phyloP scores from a whole-genome alignment of 805 yeast species.

The Metschnikowia orientalis region DNA sequence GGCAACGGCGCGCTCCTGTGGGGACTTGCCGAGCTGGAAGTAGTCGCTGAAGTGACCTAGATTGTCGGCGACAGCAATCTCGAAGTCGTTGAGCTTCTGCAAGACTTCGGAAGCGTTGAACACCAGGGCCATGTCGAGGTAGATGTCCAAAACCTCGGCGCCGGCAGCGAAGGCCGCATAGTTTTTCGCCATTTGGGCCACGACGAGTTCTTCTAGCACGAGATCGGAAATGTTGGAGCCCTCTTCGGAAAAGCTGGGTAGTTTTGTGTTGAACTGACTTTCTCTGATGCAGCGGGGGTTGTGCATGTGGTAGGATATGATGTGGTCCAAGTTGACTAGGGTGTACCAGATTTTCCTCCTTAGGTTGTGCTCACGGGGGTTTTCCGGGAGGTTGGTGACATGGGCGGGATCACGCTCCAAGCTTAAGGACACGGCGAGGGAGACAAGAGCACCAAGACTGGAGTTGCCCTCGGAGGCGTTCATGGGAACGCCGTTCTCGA shows the following conservation, averaged over 20 bases:
- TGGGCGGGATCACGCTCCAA: constrained; percentile 17
- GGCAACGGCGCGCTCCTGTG: constrained; percentile 2
- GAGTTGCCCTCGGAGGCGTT: constrained; percentile 8
- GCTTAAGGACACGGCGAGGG: constrained; percentile 12
- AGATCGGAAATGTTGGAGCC: constrained; percentile 11
- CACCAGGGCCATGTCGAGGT: constrained; percentile 6
- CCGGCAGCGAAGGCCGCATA: constrained; percentile 7
- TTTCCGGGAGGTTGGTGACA: constrained; percentile 7
- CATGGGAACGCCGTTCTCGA: constrained; percentile 16
- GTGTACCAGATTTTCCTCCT: constrained; percentile 17
- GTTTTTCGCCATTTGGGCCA: constrained; percentile 5
- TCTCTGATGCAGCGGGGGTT: constrained; percentile 10
- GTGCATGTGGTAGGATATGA: constrained; percentile 10
- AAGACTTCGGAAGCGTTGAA: constrained; percentile 8
- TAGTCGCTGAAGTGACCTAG: constrained; percentile 13
- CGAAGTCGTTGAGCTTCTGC: constrained; percentile 11
- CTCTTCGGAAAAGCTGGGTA: constrained; percentile 9
- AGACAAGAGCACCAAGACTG: constrained; percentile 9
- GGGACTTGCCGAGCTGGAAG: constrained; percentile 2
- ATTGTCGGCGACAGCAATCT: constrained; percentile 4
- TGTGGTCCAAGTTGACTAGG: constrained; percentile 13
- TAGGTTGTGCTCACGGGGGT: constrained; percentile 11
- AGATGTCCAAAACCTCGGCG: constrained; percentile 10
- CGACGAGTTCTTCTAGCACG: constrained; percentile 8
- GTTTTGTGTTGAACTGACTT: constrained; percentile 9